Percentiles rank a stretch among this genome's conserved stretches.
Conservation (phyloP, 768 basidiomycete genomes). For the Pleurotus pulmonarius region DNA sequence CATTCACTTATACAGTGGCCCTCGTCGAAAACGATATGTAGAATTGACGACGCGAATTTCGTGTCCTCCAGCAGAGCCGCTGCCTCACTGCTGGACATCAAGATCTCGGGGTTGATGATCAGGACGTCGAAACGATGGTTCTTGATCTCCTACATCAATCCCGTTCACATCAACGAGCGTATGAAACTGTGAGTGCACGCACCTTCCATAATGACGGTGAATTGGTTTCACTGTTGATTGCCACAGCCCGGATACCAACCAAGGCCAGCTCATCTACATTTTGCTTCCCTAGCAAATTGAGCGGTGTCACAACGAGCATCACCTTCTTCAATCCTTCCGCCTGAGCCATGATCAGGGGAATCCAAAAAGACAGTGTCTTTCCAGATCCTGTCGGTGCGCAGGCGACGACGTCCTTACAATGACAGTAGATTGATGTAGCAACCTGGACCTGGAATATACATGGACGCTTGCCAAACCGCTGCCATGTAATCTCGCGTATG, state of each 20-base stretch:
- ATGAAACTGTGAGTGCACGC: too few species aligned
- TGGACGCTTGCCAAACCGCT: not conserved
- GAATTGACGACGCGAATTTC: too few species aligned
- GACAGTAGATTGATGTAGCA: not conserved
- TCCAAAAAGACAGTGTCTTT: conserved; percentile 8
- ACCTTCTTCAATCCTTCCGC: not conserved
- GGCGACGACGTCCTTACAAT: not conserved
- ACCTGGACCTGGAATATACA: not conserved
- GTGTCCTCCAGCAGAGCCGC: too few species aligned
- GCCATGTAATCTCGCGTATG: too few species aligned
- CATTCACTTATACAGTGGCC: not conserved
- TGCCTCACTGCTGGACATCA: not conserved
- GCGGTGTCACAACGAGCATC: not conserved
- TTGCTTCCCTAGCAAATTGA: not conserved
- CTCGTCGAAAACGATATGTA: not conserved
- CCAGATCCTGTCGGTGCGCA: not conserved
- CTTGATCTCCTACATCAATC: not conserved
- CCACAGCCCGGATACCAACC: not conserved
- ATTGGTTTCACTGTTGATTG: not conserved
- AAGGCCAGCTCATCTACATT: not conserved
- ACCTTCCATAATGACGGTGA: not conserved
- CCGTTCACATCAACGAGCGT: too few species aligned
- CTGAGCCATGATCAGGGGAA: not conserved
- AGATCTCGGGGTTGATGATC: not conserved
- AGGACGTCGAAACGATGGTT: not conserved